phyloP scores from a whole-genome alignment of 1,284 basidiomycete genomes.

The Sanguinoderma infundibulare region DNA sequence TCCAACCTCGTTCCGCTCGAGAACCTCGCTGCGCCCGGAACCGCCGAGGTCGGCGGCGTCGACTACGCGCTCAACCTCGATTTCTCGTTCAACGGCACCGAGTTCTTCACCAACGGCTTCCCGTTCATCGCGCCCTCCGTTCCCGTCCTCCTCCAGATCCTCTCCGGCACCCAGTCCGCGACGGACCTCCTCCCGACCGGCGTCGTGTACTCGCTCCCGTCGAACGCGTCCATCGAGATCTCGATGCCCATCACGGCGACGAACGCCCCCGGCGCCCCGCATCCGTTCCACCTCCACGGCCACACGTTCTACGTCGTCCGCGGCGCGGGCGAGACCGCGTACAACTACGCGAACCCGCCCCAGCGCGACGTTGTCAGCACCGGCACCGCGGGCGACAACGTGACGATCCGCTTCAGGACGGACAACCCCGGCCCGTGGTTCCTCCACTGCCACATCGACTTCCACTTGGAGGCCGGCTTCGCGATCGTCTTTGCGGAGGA shows the following conservation, averaged over 20 bases:
- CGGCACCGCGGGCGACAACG: conserved; percentile 35
- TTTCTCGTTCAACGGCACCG: conserved; percentile 20
- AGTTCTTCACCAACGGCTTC: conserved; percentile 32
- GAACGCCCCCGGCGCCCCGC: conserved; percentile 34
- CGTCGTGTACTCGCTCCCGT: conserved; percentile 32
- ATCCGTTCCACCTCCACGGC: conserved; percentile 46
- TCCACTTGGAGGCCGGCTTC: conserved; percentile 31
- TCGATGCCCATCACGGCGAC: conserved; percentile 34
- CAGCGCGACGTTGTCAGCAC: conserved; percentile 37
- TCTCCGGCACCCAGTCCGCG: conserved; percentile 35
- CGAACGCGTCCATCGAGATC: conserved; percentile 40
- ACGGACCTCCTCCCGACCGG: conserved; percentile 35
- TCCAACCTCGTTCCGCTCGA: conserved; percentile 28
- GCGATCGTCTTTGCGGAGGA: conserved; percentile 33
- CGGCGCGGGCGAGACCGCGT: conserved; percentile 28
- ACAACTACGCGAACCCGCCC: conserved; percentile 39
- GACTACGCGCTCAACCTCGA: conserved; percentile 34
- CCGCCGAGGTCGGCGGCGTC: conserved; percentile 28
- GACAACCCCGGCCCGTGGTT: conserved; percentile 33
- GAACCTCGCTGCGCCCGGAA: conserved; percentile 31
- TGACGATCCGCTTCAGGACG: conserved; percentile 33
- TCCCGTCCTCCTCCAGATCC: conserved; percentile 41
- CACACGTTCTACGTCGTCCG: conserved; percentile 37
- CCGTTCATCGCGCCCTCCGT: conserved; percentile 32
- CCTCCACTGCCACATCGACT: conserved; percentile 31